Conservation (phyloP, 1,139 yeast genomes). For the Candida sojae region DNA sequence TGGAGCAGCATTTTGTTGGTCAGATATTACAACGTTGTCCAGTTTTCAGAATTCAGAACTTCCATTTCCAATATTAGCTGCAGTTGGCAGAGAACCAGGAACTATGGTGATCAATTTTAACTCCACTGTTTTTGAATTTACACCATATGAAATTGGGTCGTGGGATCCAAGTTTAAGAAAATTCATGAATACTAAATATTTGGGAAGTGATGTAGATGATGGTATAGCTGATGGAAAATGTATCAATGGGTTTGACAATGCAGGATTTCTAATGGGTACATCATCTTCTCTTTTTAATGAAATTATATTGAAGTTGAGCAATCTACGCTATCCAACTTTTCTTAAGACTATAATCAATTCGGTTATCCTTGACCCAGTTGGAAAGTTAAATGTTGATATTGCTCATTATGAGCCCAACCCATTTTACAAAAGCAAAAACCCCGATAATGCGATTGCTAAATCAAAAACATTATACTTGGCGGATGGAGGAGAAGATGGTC, state of each 20-base stretch:
- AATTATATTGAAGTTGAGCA: slow-evolving; percentile 2
- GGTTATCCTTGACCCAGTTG: slow-evolving; percentile 13
- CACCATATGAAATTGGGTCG: slow-evolving; percentile 45
- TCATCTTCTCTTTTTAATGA: slow-evolving; percentile 73
- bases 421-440: slow-evolving; percentile 32
- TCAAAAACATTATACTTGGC: slow-evolving; percentile 24
- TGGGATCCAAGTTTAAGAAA: slow-evolving; percentile 42
- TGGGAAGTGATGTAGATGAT: slow-evolving; percentile 35
- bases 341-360: slow-evolving; percentile 41
- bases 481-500: slow-evolving; percentile 37
- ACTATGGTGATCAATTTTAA: slow-evolving; percentile 33
- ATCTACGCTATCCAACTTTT: slow-evolving; percentile 15
- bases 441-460: slow-evolving; percentile 15
- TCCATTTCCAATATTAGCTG: slow-evolving; percentile 45
- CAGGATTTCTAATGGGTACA: slow-evolving; percentile 76
- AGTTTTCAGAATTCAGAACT: slow-evolving; percentile 32
- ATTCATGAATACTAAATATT: slow-evolving; percentile 38
- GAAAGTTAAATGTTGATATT: slow-evolving; percentile 26
- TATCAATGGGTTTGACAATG: slow-evolving; percentile 71
- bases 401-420: slow-evolving; percentile 54
- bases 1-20: slow-evolving; percentile 30
- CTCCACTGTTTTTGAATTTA: slow-evolving; percentile 43
- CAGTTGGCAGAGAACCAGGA: slow-evolving; percentile 44
- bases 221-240: slow-evolving; percentile 42
- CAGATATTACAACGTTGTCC: slow-evolving; percentile 29